Conservation (phyloP, 2,329 filamentous ascomycete genomes). For the Trichoderma asperellum region DNA sequence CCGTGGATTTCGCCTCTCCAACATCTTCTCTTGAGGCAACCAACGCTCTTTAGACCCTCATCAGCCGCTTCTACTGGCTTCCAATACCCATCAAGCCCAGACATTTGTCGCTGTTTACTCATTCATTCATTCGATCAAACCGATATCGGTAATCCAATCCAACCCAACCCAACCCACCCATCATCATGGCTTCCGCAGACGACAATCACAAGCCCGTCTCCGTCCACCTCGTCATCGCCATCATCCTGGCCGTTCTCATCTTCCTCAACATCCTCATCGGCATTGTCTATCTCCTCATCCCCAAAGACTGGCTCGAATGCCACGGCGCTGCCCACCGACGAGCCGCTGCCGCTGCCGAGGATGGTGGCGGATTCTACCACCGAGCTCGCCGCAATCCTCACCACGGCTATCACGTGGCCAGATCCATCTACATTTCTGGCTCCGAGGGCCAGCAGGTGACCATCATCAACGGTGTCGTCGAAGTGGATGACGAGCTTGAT, state of each 20-base stretch:
- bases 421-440: constrained; percentile 13
- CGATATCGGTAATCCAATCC: not conserved
- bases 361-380: not conserved
- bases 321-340: not conserved
- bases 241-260: constrained; percentile 26
- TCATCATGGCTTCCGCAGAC: not conserved
- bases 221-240: constrained; percentile 23
- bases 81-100: not conserved
- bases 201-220: not conserved
- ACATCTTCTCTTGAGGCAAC: not conserved
- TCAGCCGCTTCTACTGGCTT: not conserved
- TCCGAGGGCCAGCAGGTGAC: not conserved
- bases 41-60: not conserved
- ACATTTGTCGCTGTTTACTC: not conserved
- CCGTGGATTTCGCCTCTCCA: not conserved
- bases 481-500: constrained; percentile 22
- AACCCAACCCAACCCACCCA: not conserved
- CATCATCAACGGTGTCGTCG: constrained; percentile 15
- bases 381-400: not conserved
- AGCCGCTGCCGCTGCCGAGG: not conserved
- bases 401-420: not conserved
- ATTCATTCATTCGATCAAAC: not conserved
- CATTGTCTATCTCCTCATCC: not conserved
- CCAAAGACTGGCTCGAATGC: constrained; percentile 4
- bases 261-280: constrained; percentile 28